Evolutionary conservation across 768 basidiomycete genomes (phyloP), one percentile per base, ranked within the genome.

Genomic region (Candolleomyces eurysporus): DNA sequence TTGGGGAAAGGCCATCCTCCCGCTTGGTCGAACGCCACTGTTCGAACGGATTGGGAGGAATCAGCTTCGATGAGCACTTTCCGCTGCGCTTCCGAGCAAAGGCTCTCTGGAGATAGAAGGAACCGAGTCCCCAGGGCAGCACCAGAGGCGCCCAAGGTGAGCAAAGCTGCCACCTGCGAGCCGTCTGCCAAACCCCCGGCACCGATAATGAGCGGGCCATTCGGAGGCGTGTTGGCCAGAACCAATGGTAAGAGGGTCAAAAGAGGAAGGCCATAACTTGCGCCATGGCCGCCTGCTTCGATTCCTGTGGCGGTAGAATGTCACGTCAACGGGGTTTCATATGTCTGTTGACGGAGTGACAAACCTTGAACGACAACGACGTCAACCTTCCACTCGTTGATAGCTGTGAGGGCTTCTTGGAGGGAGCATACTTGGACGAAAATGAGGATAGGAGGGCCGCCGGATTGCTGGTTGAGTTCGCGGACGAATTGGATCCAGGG

Each of bases 271-370:
- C 88, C 84, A 45, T 78, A 68, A 21, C 73, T 64, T 51, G 79
- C 73, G 7, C 90, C 91, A 72, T 94, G 92, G 30, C 92, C 92
- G 8, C 92, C 92, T 43, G 90, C 83, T 73, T 94, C 92, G 59
- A 79, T 84, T 4, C 92, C 92, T 93, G 57, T 52, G 32, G 21
- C 22, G 31, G 59, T 55, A 40, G 39, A 31, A 31, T 30, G 36
- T 48, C n/a, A 46, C 5, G 14, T 45, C 5, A 39, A 59, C 4
- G 53, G 52, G 55, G 6, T 26, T 43, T 10, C 21, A 55, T 31
- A 14, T 31, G 36, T 55, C 14, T 6, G 11, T 5, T 42, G 36
- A n/a, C 3, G 31, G 4, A 46, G 32, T 26, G n/a, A 59, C 52
- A 48, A 57, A 90, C 92, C 91, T 84, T 94, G 92, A 2, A 84